Base-by-base conservation (phyloP, 805 yeast genomes). In the Blastobotrys chiropterorum region DNA sequence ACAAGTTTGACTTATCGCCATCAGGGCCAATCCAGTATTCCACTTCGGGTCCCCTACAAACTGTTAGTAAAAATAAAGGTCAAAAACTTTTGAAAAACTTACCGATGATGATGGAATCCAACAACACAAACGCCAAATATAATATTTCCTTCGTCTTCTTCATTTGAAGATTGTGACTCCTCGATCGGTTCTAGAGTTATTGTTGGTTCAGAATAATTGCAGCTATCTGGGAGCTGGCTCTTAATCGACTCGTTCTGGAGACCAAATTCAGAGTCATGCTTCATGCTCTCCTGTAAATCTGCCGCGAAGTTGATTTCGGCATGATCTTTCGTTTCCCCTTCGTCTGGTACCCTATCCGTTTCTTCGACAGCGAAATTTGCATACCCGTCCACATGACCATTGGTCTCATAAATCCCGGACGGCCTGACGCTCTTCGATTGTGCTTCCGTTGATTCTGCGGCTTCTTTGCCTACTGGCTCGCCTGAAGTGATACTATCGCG, bases 101-200 rank as follows among this genome's bases (percentile, higher is more conserved):
- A 46, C 48, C 48, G 19, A 7, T 79, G 65, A 62, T 94, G 98
- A 64, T 92, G 96, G 74, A 92, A 92, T 59, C 95, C 95, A 17
- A 90, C 96, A 13, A 94, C 78, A 58, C 96, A 85, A 2, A 90
- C 79, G 11, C 96, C 97, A 66, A 87, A 83, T 1, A 92, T 78
- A 59, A 82, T 64, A 46, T 65, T 54, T 16, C 49, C 57, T 11
- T 47, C 54, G 7, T 50, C 51, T 3, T 49, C 53, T 11, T 30
- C 45, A 11, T 14, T 47, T 5, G 30, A 6, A 4, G 16, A 40
- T 2, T 49, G 39, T 17, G 43, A 52, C n/a, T 39, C 19, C 17
- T 41, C 50, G 15, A 54, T 54, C 13, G 56, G 56, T 15, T 51
- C 38, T 8, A 52, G 44, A 5, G 26, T 43, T 14, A 43, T 13